phyloP scores from a whole-genome alignment of 495 filamentous ascomycete species.

The Penicillium turbatum region DNA sequence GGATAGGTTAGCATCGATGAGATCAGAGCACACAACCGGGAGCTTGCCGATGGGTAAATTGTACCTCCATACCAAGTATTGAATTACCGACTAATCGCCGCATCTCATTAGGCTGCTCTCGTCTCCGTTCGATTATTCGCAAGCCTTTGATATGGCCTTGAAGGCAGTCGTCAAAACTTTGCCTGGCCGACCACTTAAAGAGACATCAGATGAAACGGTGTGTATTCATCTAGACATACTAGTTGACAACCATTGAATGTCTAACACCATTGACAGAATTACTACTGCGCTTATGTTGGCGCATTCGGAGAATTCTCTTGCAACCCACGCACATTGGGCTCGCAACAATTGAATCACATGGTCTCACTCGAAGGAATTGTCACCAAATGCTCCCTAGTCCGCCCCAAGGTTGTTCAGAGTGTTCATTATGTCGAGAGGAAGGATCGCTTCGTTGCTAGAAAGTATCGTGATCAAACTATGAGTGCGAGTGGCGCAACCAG shows the following conservation, averaged over 20 bases:
- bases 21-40: conserved; percentile 81
- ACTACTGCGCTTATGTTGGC: conserved; percentile 92
- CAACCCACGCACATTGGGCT: conserved; percentile 90
- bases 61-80: neutral
- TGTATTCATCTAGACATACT: conserved; percentile 8
- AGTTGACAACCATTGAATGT: neutral
- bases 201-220: conserved; percentile 60
- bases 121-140: conserved; percentile 79
- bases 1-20: conserved; percentile 87
- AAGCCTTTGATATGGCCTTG: conserved; percentile 84
- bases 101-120: conserved; percentile 56
- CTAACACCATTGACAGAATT: conserved; percentile 48
- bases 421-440: conserved; percentile 90
- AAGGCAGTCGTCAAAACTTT: conserved; percentile 80
- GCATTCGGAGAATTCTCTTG: conserved; percentile 93
- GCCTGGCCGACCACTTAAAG: conserved; percentile 56
- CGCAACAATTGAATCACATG: conserved; percentile 87
- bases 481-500: conserved; percentile 80
- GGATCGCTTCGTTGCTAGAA: conserved; percentile 74
- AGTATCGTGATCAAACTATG: conserved; percentile 96
- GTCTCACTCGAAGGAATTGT: conserved; percentile 97
- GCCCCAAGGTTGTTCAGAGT: conserved; percentile 95
- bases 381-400: conserved; percentile 89
- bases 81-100: neutral
- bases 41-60: conserved; percentile 75